Evolutionary conservation across 768 basidiomycete species (phyloP).

Genomic region (Lactarius deliciosus): DNA sequence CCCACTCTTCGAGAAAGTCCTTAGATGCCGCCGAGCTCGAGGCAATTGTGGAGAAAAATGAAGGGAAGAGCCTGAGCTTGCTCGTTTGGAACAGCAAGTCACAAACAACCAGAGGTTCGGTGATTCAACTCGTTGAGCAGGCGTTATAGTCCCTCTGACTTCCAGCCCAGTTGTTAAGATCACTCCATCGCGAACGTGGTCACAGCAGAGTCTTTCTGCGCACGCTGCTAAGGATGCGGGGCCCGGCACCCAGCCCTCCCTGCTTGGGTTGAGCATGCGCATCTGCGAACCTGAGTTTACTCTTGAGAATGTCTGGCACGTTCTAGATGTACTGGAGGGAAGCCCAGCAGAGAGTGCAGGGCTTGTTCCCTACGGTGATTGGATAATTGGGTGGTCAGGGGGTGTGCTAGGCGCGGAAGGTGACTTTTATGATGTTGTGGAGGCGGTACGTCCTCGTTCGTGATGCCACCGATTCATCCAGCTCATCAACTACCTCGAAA

Average conservation of each 20-base stretch:
- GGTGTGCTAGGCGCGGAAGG: conserved; percentile 88
- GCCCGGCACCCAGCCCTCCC: conserved; percentile 65
- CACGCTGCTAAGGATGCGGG: conserved; percentile 41
- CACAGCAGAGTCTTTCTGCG: conserved; percentile 45
- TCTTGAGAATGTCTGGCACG: conserved; percentile 96
- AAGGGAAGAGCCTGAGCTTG: conserved; percentile 66
- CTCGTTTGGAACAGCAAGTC: conserved; percentile 85
- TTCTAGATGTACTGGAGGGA: conserved; percentile 93
- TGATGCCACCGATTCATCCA: conserved; percentile 5
- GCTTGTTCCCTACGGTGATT: conserved; percentile 86
- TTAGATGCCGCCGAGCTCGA: conserved; percentile 74
- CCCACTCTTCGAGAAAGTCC: conserved; percentile 48
- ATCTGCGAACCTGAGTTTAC: conserved; percentile 89
- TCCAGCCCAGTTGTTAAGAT: conserved; percentile 69
- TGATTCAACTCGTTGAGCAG: conserved; percentile 1
- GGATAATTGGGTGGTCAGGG: conserved; percentile 90
- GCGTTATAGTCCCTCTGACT: conserved; percentile 2
- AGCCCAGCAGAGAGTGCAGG: conserved; percentile 96
- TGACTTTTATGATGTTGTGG: conserved; percentile 96
- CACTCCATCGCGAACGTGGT: conserved; percentile 84
- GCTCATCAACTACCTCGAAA: conserved; percentile 35
- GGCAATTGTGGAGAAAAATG: conserved; percentile 79
- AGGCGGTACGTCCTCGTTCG: conserved; percentile 59
- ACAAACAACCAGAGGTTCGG: conserved; percentile 64
- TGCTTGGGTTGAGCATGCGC: conserved; percentile 93